Evolutionary conservation across 371 early-diverging fungal species (phyloP), one percentile per base, ranked within the genome.

Genomic region (Saksenaea oblongispora): DNA sequence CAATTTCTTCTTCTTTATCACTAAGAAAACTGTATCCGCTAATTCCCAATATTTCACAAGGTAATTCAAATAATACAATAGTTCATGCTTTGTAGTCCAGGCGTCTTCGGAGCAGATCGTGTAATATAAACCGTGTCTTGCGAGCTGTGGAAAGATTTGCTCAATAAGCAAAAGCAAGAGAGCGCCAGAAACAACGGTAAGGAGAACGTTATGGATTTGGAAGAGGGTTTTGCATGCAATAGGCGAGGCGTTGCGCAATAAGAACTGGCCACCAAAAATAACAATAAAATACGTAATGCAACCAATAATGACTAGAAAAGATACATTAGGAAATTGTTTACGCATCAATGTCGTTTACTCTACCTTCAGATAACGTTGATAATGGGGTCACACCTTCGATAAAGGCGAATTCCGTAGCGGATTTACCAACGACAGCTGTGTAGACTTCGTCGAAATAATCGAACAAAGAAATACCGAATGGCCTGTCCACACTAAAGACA

Each of bases 1-100:
- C 41, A 70, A 61, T 34, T 72, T 72, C 63, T 72, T 76, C 61
- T 72, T 72, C 55, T 72, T 72, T 15, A 70, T 24, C 11, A 72
- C 76, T 62, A 76, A 64, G 34, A 76, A 76, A 18, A 67, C 66
- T 10, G 73, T 76, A 44, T 72, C 73, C 18, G 61, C 27, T 35
- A 94, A 81, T 76, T 95, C 95, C 83, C 87, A 91, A 76, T 87
- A 94, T 73, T 94, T 94, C 70, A 89, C 84, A 36, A 93, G 78
- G 69, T 93, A 93, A 80, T 93, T 94, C 62, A 91, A 73, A 74
- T 93, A 93, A 80, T 92, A 93, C 47, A 91, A 63, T 56, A 89
- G 59, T 70, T 90, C 90, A 63, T 91, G 79, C 36, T 85, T 84
- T 70, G 87, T 84, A 54, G 85, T 88, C 85, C 86, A 93, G 51